Evolutionary conservation across 495 filamentous ascomycete genomes (phyloP), one percentile per base, ranked within the genome.

Genomic region (Hyaloscypha bicolor): DNA sequence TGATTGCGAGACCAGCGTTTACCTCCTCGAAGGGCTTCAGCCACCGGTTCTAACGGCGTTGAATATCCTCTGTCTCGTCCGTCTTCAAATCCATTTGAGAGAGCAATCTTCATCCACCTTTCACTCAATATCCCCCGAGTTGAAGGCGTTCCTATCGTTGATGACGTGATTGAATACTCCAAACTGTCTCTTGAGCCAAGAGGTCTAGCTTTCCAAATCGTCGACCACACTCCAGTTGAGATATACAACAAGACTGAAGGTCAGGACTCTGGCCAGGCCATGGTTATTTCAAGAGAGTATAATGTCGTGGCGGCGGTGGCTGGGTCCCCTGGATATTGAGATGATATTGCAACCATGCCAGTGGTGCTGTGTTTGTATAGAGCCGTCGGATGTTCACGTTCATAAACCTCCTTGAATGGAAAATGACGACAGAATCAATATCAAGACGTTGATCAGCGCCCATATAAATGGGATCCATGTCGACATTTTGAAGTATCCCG

Each of bases 401-500:
- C 80, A 97, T 64, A 99, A 82, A 37, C 93, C 95, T n/a, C 94
- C 94, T 72, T 96, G 93, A 66, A 97, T 94, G 11, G 93, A 91
- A 77, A 97, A 99, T 16, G 94, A 97, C 4, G 94, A 95, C 52
- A 98, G 76, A 61, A 97, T 90, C 52, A 99, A 76, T n/a, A 97
- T 86, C 62, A 97, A 76, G 2, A 96, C 87, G 73, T 94, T 97
- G 75, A 97, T 90, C 70, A 91, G 82, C n/a, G 89, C 90, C 95
- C 95, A 99, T 60, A 96, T 84, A 73, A 97, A 92, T 16, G 95
- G 95, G 51, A 97, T 90, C 95, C 96, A 99, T 2, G 95, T 97
- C 61, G 93, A 96, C 94, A 98, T 97, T 68, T 87, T 79, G 74
- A 96, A 97, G 77, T 88, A 91, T 35, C 93, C 95, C 19, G 92